Base-by-base conservation (phyloP, 176 grass and related monocot genomes). In the Phyllostachys edulis region DNA sequence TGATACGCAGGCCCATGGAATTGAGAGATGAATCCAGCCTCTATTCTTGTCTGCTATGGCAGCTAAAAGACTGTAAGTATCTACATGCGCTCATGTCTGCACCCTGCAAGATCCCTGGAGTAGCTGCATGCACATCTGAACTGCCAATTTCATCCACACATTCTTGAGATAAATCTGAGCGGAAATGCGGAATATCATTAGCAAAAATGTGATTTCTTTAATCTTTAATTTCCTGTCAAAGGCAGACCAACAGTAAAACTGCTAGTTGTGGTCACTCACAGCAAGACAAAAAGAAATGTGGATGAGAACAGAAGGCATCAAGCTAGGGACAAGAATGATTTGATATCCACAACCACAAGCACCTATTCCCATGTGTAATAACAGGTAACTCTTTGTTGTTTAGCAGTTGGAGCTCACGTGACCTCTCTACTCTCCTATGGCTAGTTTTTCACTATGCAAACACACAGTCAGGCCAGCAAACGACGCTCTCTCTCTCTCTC, bases 381-480 rank as follows among this genome's bases (percentile, higher is more conserved):
- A 63, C 77, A 80, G 69, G 77, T 38, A 40, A 32, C 21, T 50
- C 54, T 24, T 66, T 81, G 76, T 29, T 81, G 32, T 40, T 37
- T 76, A 71, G 71, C 63, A 18, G 52, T 51, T 63, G 52, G 63
- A 64, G 71, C 54, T 85, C 83, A 81, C 63, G 83, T 89, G 88
- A 85, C 51, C 36, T 75, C 29, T 42, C 32, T 21, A 68, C 68
- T 59, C 41, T 21, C 67, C 75, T 37, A 45, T 7, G 9, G 6
- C 50, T 9, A 82, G 54, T 40, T 73, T 38, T 37, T 9, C 49
- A 12, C 14, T 29, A 23, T 39, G 40, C 42, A 73, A 55, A 73
- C 0, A 60, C 29, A 76, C 32, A 18, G 2, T 34, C 39, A 36
- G 5, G 16, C 2, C 8, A 59, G 39, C 10, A 68, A 68, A 11